Percentiles rank a stretch among this genome's conserved stretches.
Evolutionary conservation across 139 green algal species (phyloP).

Genomic region (Chlamydomonas schloesseri): DNA sequence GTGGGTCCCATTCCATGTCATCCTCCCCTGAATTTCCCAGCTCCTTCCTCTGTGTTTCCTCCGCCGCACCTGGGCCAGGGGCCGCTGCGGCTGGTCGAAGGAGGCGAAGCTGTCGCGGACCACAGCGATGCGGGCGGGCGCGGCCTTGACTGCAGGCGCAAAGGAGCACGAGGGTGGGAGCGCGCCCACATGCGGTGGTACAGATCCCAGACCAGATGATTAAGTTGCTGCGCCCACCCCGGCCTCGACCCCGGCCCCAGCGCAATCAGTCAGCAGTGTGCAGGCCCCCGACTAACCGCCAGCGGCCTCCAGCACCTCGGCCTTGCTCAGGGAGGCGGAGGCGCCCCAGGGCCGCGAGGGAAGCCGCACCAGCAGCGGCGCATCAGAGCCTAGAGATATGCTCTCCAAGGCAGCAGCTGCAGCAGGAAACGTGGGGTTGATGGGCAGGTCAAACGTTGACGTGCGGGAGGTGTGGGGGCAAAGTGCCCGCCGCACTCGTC

Average conservation of each 20-base stretch:
- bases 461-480: neutral
- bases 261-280: no score
- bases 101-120: slow-evolving; percentile 77
- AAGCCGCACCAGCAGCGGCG: slow-evolving; percentile 70
- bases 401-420: slow-evolving; percentile 21
- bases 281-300: neutral
- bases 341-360: slow-evolving; percentile 74
- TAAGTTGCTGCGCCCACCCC: no score
- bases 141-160: slow-evolving; percentile 8
- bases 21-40: no score
- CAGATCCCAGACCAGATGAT: no score
- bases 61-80: slow-evolving; percentile 46
- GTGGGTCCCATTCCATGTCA: no score
- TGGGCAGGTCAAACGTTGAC: neutral
- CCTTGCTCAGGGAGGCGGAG: slow-evolving; percentile 55
- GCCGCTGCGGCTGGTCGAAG: slow-evolving; percentile 58
- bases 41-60: neutral
- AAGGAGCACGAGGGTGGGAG: no score
- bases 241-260: no score
- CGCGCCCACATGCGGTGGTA: no score
- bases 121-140: slow-evolving; percentile 65
- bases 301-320: slow-evolving; percentile 32
- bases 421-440: neutral
- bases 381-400: slow-evolving; percentile 5
- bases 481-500: no score